Evolutionary conservation across 1,284 basidiomycete genomes (phyloP).

Genomic region (Papiliotrema nemorosa): DNA sequence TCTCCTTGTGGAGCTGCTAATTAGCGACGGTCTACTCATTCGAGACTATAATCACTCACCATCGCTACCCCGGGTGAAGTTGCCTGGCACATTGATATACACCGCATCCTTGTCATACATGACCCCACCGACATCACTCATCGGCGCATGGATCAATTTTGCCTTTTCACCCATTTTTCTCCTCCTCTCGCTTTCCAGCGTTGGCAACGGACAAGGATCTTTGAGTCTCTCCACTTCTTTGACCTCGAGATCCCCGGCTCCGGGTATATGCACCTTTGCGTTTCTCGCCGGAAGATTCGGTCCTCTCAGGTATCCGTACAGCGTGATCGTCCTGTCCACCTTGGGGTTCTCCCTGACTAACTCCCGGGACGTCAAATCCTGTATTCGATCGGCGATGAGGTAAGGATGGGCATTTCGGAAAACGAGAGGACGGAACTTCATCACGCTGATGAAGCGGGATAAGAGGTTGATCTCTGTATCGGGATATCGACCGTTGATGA

Average conservation of each 20-base stretch:
- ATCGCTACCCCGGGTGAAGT: slow-evolving; percentile 65
- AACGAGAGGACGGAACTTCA: slow-evolving; percentile 96
- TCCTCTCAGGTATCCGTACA: slow-evolving; percentile 93
- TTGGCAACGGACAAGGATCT: slow-evolving; percentile 94
- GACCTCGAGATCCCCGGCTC: slow-evolving; percentile 82
- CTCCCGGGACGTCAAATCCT: slow-evolving; percentile 90
- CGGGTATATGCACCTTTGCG: slow-evolving; percentile 88
- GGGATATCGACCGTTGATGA: slow-evolving; percentile 96
- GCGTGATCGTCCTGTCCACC: slow-evolving; percentile 74
- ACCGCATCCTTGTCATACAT: slow-evolving; percentile 99
- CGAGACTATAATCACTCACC: slow-evolving; percentile 29
- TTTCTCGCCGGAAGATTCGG: slow-evolving; percentile 77
- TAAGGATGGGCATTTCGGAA: slow-evolving; percentile 95
- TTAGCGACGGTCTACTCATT: neutral
- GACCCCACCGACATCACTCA: slow-evolving; percentile 97
- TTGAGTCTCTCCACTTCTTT: slow-evolving; percentile 70
- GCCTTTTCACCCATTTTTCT: slow-evolving; percentile 93
- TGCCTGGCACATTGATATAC: slow-evolving; percentile 95
- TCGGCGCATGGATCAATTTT: slow-evolving; percentile 93
- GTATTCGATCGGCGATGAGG: slow-evolving; percentile 90
- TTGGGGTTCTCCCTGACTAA: slow-evolving; percentile 77
- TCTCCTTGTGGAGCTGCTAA: slow-evolving; percentile 72
- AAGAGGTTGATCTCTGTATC: slow-evolving; percentile 96
- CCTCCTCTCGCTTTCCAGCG: slow-evolving; percentile 85
- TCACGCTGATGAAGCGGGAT: slow-evolving; percentile 91